Evolutionary conservation across 352 stramenopile genomes (phyloP).

Genomic region (Globisporangium solare): DNA sequence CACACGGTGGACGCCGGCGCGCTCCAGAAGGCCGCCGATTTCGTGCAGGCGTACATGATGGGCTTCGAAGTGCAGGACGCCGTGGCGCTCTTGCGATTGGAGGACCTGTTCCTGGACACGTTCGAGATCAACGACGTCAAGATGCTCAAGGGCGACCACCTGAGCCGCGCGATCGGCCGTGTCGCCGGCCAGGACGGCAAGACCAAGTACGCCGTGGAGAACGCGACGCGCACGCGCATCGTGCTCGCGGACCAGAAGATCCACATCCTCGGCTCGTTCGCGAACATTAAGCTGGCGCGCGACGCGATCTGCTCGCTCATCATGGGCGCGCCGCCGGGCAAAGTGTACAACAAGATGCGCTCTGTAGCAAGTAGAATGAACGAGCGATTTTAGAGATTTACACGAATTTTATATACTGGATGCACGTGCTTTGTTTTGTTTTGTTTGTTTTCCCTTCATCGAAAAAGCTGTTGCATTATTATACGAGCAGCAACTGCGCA

Average conservation of each 20-base stretch:
- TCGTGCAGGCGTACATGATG: slow-evolving; percentile 99
- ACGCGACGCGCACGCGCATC: slow-evolving; percentile 98
- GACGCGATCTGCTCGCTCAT: slow-evolving; percentile 88
- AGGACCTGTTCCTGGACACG: slow-evolving; percentile 98
- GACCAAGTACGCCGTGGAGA: slow-evolving; percentile 99
- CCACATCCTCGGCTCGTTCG: slow-evolving; percentile 97
- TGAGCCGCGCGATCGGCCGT: slow-evolving; percentile 97
- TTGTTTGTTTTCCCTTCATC: neutral
- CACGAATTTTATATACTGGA: slow-evolving; percentile 13
- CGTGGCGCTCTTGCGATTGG: slow-evolving; percentile 96
- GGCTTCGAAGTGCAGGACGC: slow-evolving; percentile 98
- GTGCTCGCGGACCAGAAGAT: slow-evolving; percentile 98
- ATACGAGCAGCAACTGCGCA: neutral
- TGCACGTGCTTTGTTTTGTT: slow-evolving; percentile 3
- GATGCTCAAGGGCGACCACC: slow-evolving; percentile 97
- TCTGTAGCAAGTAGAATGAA: slow-evolving; percentile 98
- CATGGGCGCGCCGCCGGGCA: slow-evolving; percentile 97
- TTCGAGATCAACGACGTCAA: slow-evolving; percentile 98
- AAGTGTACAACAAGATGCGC: slow-evolving; percentile 99
- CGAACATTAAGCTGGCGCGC: slow-evolving; percentile 98
- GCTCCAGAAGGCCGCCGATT: slow-evolving; percentile 97
- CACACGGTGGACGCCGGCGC: slow-evolving; percentile 92
- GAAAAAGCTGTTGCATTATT: neutral
- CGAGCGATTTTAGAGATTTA: slow-evolving; percentile 87
- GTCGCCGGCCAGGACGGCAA: slow-evolving; percentile 99